A percentile compares a stretch with the other conserved stretches of the same genome.
phyloP scores from a whole-genome alignment of 441 rosid species.

The Adansonia grandidieri region DNA sequence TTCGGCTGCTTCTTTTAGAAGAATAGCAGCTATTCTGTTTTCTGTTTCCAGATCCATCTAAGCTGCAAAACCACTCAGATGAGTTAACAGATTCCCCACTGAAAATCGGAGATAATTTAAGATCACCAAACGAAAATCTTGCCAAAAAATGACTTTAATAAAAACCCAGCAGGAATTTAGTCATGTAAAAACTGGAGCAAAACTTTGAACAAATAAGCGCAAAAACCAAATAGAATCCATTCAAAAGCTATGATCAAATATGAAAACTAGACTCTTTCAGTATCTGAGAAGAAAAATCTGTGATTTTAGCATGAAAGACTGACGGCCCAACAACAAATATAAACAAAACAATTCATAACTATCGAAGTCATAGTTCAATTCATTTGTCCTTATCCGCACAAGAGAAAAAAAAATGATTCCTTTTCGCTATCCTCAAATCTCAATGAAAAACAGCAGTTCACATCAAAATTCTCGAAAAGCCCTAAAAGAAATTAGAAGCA shows the following conservation, averaged over 20 bases:
- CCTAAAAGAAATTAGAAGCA: not conserved
- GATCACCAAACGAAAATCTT: not conserved
- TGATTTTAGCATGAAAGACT: not conserved
- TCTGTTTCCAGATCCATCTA: constrained; percentile 90
- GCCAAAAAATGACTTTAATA: not conserved
- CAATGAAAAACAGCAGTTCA: not conserved
- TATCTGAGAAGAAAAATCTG: not conserved
- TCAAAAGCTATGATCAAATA: constrained; percentile 1
- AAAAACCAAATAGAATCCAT: not conserved
- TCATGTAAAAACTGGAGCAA: not conserved
- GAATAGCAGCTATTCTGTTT: constrained; percentile 81
- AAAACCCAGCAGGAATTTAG: not conserved
- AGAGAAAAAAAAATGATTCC: not conserved
- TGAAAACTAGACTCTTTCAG: not conserved
- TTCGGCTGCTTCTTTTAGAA: constrained; percentile 89
- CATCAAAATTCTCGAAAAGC: not conserved
- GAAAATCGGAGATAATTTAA: not conserved
- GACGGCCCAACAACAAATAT: not conserved
- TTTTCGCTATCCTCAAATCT: not conserved
- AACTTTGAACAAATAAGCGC: not conserved
- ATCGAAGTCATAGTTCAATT: not conserved
- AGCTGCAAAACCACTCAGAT: constrained; percentile 5
- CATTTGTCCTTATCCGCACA: not conserved
- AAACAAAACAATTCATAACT: not conserved
- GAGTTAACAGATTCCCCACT: constrained; percentile 11